Conservation (phyloP, 2,329 filamentous ascomycete genomes). For the Colletotrichum cereale region DNA sequence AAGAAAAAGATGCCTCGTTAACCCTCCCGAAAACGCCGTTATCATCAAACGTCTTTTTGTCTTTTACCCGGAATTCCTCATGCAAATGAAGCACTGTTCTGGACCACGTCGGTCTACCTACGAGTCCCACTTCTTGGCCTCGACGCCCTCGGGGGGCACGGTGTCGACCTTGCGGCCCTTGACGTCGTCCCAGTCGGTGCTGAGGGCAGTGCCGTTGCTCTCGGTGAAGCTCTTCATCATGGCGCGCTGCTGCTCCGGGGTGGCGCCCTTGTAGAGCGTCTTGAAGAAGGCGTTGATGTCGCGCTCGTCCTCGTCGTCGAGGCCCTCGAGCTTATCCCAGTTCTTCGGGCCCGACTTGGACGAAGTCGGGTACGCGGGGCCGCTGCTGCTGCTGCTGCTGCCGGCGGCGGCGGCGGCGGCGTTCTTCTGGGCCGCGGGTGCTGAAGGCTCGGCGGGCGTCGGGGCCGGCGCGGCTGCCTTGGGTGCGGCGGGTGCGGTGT, state of each 20-base stretch:
- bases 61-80: background rate
- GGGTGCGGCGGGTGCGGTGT: conserved; percentile 12
- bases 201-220: conserved; percentile 92
- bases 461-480: conserved; percentile 1
- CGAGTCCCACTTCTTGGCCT: conserved; percentile 76
- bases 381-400: conserved; percentile 17
- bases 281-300: conserved; percentile 90
- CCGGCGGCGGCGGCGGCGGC: no score
- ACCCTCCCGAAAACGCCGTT: conserved; percentile 4
- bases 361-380: conserved; percentile 85
- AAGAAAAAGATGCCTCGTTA: background rate
- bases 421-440: conserved; percentile 31
- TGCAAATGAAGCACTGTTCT: background rate
- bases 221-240: conserved; percentile 99
- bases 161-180: conserved; percentile 78
- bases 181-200: conserved; percentile 92
- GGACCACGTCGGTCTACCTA: background rate
- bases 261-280: conserved; percentile 82
- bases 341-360: conserved; percentile 87
- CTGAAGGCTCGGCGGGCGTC: conserved; percentile 8
- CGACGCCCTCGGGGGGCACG: conserved; percentile 80
- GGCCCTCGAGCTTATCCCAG: conserved; percentile 80
- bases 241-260: conserved; percentile 84
- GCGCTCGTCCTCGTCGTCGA: conserved; percentile 69
- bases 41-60: background rate